A percentile compares a stretch with the other conserved stretches of the same genome.
Evolutionary conservation across 2,329 filamentous ascomycete genomes (phyloP).

Genomic region (Didymella arachidicola): DNA sequence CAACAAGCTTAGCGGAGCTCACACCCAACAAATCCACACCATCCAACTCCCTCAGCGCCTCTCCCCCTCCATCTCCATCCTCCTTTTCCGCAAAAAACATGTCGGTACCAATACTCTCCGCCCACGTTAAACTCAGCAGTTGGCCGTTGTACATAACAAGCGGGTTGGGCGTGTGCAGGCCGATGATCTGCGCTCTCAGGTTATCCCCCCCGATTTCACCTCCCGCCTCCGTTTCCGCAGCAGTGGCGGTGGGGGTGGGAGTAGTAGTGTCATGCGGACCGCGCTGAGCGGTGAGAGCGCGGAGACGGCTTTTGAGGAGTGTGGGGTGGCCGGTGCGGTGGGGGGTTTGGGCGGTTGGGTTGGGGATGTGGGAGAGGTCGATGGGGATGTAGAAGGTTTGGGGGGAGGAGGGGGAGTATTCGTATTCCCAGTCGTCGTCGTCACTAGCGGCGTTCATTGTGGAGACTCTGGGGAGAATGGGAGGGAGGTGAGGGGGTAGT

Average conservation of each 20-base stretch:
- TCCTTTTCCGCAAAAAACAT: slow-evolving; percentile 67
- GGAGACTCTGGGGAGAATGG: no score
- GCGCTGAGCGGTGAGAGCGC: slow-evolving; percentile 38
- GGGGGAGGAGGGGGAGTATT: no score
- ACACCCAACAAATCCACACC: slow-evolving; percentile 69
- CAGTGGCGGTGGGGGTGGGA: no score
- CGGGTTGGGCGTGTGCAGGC: slow-evolving; percentile 77
- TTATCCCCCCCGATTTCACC: slow-evolving; percentile 1
- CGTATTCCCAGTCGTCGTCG: slow-evolving; percentile 67
- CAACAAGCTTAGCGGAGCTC: slow-evolving; percentile 73
- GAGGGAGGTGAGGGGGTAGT: neutral
- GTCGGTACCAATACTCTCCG: slow-evolving; percentile 83
- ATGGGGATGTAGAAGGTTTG: slow-evolving; percentile 68
- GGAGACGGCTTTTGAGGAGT: slow-evolving; percentile 40
- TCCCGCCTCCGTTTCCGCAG: no score
- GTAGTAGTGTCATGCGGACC: no score
- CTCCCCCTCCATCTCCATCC: slow-evolving; percentile 27
- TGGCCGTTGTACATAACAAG: slow-evolving; percentile 81
- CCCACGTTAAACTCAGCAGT: slow-evolving; percentile 82
- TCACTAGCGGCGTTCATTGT: neutral
- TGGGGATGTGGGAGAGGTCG: slow-evolving; percentile 56
- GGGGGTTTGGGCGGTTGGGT: slow-evolving; percentile 20
- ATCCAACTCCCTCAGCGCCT: slow-evolving; percentile 60
- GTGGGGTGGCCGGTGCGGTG: slow-evolving; percentile 36
- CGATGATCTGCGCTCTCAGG: slow-evolving; percentile 76